phyloP scores from a whole-genome alignment of 1,284 basidiomycete genomes.

The Vanrija sp. region DNA sequence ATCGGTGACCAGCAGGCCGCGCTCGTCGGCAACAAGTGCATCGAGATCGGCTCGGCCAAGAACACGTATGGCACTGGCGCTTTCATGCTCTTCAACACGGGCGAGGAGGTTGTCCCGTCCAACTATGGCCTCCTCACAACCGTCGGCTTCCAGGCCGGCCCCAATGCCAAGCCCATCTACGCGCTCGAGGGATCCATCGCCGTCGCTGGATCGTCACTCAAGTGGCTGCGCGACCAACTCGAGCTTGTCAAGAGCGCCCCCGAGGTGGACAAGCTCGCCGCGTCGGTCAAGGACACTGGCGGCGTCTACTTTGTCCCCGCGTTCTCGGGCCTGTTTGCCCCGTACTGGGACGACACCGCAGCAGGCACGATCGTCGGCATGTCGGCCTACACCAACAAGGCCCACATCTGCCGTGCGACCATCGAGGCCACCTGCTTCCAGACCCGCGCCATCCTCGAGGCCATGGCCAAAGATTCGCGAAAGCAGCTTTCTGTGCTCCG shows the following conservation, averaged over 20 bases:
- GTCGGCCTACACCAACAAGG: slow-evolving; percentile 86
- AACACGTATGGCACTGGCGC: slow-evolving; percentile 95
- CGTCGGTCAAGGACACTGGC: slow-evolving; percentile 71
- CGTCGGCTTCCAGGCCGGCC: slow-evolving; percentile 79
- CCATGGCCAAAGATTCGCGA: slow-evolving; percentile 55
- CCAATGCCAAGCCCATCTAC: slow-evolving; percentile 73
- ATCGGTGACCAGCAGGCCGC: slow-evolving; percentile 97
- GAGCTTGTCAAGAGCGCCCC: slow-evolving; percentile 70
- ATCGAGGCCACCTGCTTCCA: slow-evolving; percentile 75
- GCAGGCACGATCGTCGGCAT: slow-evolving; percentile 53
- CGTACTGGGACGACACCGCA: slow-evolving; percentile 51
- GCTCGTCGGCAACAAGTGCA: slow-evolving; percentile 91
- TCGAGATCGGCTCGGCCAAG: slow-evolving; percentile 79
- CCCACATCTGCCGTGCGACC: slow-evolving; percentile 89
- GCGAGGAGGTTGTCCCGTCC: slow-evolving; percentile 77
- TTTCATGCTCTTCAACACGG: slow-evolving; percentile 88
- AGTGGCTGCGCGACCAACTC: slow-evolving; percentile 92
- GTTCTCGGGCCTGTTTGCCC: slow-evolving; percentile 85
- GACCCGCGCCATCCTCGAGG: slow-evolving; percentile 89
- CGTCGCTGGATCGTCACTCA: slow-evolving; percentile 91
- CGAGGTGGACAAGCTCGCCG: slow-evolving; percentile 83
- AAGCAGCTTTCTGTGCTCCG: slow-evolving; percentile 73
- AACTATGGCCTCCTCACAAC: slow-evolving; percentile 85
- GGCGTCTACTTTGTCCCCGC: slow-evolving; percentile 98
- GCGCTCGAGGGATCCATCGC: slow-evolving; percentile 93